Percentiles rank a stretch among this genome's conserved stretches.
phyloP scores from a whole-genome alignment of 2,329 filamentous ascomycete species.

The Fusarium kyushuense region DNA sequence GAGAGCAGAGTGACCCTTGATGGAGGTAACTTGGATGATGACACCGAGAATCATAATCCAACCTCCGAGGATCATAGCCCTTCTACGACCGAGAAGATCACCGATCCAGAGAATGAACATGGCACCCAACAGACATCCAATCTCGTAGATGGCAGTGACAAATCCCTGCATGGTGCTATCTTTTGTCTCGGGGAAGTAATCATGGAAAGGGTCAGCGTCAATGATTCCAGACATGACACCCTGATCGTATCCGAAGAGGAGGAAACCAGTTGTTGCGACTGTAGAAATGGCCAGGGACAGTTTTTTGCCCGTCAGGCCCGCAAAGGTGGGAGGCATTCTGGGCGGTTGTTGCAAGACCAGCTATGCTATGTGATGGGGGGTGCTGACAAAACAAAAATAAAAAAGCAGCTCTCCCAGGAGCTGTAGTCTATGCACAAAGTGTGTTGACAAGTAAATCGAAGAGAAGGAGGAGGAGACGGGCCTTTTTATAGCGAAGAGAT shows the following conservation, averaged over 20 bases:
- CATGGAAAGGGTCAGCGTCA: constrained; percentile 62
- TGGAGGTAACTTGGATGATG: constrained; percentile 64
- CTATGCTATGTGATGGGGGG: constrained; percentile 24
- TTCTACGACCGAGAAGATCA: constrained; percentile 63
- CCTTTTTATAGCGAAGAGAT: constrained; percentile 34
- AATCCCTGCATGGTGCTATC: constrained; percentile 62
- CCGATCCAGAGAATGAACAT: constrained; percentile 64
- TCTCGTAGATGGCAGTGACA: constrained; percentile 63
- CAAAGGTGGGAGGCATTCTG: constrained; percentile 64
- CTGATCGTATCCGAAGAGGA: constrained; percentile 71
- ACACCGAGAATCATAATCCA: constrained; percentile 71
- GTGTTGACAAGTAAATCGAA: not conserved
- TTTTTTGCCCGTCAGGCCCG: constrained; percentile 68
- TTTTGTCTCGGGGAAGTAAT: constrained; percentile 59
- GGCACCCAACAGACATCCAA: constrained; percentile 65
- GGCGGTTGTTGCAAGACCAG: constrained; percentile 38
- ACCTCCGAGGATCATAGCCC: constrained; percentile 68
- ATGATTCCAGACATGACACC: constrained; percentile 68
- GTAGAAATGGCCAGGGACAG: constrained; percentile 69
- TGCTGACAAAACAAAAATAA: not conserved
- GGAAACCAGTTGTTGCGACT: constrained; percentile 73
- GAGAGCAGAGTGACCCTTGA: constrained; percentile 53
- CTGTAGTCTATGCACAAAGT: constrained; percentile 9
- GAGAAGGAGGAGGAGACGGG: not conserved
- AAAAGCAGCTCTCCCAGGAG: constrained; percentile 36